phyloP scores from a whole-genome alignment of 495 filamentous ascomycete genomes.

The Hyaloscypha finlandica region DNA sequence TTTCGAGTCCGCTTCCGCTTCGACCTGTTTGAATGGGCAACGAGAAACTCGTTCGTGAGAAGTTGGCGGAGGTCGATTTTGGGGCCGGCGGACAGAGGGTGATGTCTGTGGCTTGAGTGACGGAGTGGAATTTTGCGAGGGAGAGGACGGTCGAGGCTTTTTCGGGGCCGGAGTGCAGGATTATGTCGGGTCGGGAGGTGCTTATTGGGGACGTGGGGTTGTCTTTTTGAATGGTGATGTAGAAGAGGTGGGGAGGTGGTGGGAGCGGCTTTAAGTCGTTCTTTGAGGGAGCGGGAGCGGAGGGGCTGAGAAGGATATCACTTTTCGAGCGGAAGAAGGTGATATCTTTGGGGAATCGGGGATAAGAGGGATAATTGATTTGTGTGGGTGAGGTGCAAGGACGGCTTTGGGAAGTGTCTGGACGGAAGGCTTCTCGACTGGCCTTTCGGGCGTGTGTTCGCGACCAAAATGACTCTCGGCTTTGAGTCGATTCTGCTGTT shows the following conservation, averaged over 20 bases:
- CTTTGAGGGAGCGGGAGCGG: constrained; percentile 16
- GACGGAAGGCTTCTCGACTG: constrained; percentile 3
- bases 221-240: constrained; percentile 20
- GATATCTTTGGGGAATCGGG: constrained; percentile 23
- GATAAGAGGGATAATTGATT: constrained; percentile 12
- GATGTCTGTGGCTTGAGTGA: constrained; percentile 19
- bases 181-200: constrained; percentile 17
- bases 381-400: background rate
- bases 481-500: background rate
- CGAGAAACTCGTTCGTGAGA: background rate
- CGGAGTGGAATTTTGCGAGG: constrained; percentile 24
- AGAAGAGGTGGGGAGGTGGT: constrained; percentile 22
- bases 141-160: constrained; percentile 12
- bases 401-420: background rate
- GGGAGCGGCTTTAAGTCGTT: constrained; percentile 28
- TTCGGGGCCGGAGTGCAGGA: constrained; percentile 21
- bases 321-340: constrained; percentile 20
- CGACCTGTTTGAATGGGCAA: background rate
- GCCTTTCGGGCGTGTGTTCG: background rate
- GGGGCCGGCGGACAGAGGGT: constrained; percentile 24
- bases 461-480: background rate
- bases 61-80: constrained; percentile 6
- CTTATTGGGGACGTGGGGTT: background rate
- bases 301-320: constrained; percentile 18
- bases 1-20: background rate